Conservation (phyloP, 768 basidiomycete genomes). For the Coprinopsis cinerea region DNA sequence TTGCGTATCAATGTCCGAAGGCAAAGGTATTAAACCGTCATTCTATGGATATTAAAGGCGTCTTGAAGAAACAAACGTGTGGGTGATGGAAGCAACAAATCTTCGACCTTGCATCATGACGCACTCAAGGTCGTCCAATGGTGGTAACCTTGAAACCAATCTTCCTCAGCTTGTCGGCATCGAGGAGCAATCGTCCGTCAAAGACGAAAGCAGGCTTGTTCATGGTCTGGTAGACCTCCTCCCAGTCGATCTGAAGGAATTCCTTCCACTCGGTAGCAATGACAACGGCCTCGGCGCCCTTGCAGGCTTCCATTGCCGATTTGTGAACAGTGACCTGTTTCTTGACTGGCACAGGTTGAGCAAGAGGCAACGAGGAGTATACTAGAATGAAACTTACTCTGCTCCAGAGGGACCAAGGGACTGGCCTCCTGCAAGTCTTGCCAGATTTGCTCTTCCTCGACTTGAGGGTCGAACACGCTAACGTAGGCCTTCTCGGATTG, state of each 20-base stretch:
- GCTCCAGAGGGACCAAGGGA: slow-evolving; percentile 55
- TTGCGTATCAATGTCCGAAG: no score
- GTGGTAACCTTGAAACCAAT: slow-evolving; percentile 83
- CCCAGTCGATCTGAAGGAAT: slow-evolving; percentile 91
- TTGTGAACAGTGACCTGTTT: slow-evolving; percentile 76
- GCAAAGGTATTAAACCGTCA: no score
- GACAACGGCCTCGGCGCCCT: slow-evolving; percentile 85
- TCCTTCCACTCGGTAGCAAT: slow-evolving; percentile 98
- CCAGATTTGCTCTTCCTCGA: slow-evolving; percentile 86
- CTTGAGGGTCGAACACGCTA: slow-evolving; percentile 90
- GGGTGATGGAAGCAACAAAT: no score
- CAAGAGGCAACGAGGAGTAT: background rate
- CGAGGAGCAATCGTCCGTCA: slow-evolving; percentile 85
- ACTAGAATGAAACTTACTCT: slow-evolving; percentile 45
- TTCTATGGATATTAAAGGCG: no score
- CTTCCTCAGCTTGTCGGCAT: slow-evolving; percentile 67
- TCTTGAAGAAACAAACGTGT: no score
- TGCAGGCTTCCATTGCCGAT: slow-evolving; percentile 84
- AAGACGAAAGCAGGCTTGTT: slow-evolving; percentile 99
- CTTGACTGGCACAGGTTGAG: slow-evolving; percentile 50
- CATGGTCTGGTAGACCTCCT: slow-evolving; percentile 78
- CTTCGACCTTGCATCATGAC: no score
- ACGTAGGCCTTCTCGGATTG: slow-evolving; percentile 81
- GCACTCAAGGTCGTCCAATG: slow-evolving; percentile 8
- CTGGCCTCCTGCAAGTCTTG: slow-evolving; percentile 63